phyloP scores from a whole-genome alignment of 805 yeast genomes.

The Ogataea populi-albae region DNA sequence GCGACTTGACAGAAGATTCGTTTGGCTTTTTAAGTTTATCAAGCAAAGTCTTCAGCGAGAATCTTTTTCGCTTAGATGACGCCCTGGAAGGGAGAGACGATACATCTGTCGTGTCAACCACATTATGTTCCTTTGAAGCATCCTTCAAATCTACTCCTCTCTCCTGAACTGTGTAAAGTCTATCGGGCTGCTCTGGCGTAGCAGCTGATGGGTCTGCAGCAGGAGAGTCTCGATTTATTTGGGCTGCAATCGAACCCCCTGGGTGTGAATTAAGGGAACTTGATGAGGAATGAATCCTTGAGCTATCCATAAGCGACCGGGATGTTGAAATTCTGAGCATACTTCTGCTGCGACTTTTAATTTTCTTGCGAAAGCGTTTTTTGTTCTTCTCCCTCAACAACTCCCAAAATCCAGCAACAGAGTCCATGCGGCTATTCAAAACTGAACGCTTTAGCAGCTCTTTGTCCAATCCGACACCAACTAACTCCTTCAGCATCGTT shows the following conservation, averaged over 20 bases:
- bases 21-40: conserved; percentile 1
- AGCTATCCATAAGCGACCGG: conserved; percentile 22
- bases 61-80: background rate
- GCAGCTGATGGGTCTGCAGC: too few relatives aligned
- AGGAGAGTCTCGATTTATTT: background rate
- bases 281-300: conserved; percentile 18
- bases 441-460: conserved; percentile 59
- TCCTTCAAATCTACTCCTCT: too few relatives aligned
- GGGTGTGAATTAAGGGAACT: conserved; percentile 11
- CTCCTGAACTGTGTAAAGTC: too few relatives aligned
- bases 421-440: conserved; percentile 57
- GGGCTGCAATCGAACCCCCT: conserved; percentile 7
- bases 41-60: conserved; percentile 1
- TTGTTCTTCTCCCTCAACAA: conserved; percentile 55
- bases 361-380: conserved; percentile 31
- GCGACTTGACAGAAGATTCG: too few relatives aligned
- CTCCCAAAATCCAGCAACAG: conserved; percentile 74
- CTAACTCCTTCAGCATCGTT: conserved; percentile 55
- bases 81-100: conserved; percentile 1
- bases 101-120: too few relatives aligned
- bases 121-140: too few relatives aligned
- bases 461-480: conserved; percentile 60
- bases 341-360: conserved; percentile 28
- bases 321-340: conserved; percentile 30
- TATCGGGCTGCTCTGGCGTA: too few relatives aligned